Evolutionary conservation across 2,329 filamentous ascomycete species (phyloP).

Genomic region (Phaeoacremonium minimum): DNA sequence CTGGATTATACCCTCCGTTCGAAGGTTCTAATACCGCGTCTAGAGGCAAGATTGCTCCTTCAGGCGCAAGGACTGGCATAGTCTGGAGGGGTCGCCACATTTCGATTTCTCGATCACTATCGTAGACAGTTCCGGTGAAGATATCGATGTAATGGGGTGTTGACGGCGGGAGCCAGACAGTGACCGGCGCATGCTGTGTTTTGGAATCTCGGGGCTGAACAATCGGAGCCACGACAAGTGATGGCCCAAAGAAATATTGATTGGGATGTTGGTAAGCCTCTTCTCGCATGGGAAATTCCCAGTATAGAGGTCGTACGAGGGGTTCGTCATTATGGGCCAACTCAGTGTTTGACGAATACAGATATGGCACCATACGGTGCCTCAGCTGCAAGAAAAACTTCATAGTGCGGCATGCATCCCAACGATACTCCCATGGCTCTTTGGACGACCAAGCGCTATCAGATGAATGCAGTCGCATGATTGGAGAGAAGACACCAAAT

Average conservation of each 20-base stretch:
- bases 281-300: conserved; percentile 46
- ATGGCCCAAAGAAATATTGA: conserved; percentile 54
- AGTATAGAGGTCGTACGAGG: conserved; percentile 59
- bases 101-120: conserved; percentile 46
- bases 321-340: conserved; percentile 41
- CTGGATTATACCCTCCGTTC: conserved; percentile 44
- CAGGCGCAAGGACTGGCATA: conserved; percentile 48
- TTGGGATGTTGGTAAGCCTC: conserved; percentile 54
- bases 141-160: conserved; percentile 55
- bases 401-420: conserved; percentile 41
- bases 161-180: conserved; percentile 52
- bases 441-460: conserved; percentile 55
- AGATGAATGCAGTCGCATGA: conserved; percentile 56
- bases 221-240: conserved; percentile 53
- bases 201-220: conserved; percentile 41
- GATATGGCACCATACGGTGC: conserved; percentile 55
- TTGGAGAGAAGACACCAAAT: conserved; percentile 56
- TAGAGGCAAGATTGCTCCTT: conserved; percentile 55
- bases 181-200: conserved; percentile 41
- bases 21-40: conserved; percentile 35
- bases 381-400: conserved; percentile 46
- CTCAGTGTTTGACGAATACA: conserved; percentile 52
- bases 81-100: conserved; percentile 44
- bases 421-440: conserved; percentile 55
- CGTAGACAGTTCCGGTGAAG: conserved; percentile 53